Evolutionary conservation across 1,284 basidiomycete genomes (phyloP).

Genomic region (Xerocomus nothofagi): DNA sequence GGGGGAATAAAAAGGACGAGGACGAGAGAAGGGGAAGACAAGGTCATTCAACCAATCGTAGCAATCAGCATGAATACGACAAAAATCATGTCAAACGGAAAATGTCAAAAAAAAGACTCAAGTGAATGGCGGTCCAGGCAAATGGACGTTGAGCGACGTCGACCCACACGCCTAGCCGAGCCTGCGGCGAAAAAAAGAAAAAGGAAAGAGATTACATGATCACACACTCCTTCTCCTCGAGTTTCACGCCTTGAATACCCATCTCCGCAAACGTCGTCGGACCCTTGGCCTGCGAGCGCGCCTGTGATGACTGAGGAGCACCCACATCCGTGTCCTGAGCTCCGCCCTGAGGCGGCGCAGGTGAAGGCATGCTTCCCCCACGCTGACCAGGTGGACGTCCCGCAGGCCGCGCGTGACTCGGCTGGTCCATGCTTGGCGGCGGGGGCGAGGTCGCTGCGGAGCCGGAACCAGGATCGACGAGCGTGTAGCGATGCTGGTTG

Average conservation of each 20-base stretch:
- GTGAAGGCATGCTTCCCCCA: constrained; percentile 16
- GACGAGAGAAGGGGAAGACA: no score
- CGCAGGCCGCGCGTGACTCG: constrained; percentile 27
- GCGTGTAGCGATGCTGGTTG: constrained; percentile 42
- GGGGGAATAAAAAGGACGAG: no score
- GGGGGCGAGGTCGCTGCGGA: constrained; percentile 10
- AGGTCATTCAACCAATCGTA: background rate
- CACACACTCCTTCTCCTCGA: constrained; percentile 78
- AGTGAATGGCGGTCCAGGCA: no score
- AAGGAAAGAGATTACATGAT: constrained; percentile 41
- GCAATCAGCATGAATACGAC: background rate
- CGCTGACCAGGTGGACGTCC: constrained; percentile 32
- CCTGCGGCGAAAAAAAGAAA: background rate
- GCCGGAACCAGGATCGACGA: constrained; percentile 38
- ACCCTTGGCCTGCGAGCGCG: constrained; percentile 35
- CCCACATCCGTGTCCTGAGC: constrained; percentile 6
- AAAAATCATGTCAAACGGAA: no score
- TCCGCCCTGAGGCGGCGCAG: constrained; percentile 6
- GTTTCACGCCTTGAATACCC: constrained; percentile 77
- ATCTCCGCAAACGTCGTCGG: constrained; percentile 91
- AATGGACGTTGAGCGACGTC: no score
- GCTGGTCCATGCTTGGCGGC: constrained; percentile 17
- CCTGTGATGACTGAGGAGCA: constrained; percentile 3
- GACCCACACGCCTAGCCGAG: background rate
- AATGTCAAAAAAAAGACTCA: background rate